Percentiles rank a stretch among this genome's conserved stretches.
Evolutionary conservation across 768 basidiomycete genomes (phyloP).

Genomic region (Lentinula aciculospora): DNA sequence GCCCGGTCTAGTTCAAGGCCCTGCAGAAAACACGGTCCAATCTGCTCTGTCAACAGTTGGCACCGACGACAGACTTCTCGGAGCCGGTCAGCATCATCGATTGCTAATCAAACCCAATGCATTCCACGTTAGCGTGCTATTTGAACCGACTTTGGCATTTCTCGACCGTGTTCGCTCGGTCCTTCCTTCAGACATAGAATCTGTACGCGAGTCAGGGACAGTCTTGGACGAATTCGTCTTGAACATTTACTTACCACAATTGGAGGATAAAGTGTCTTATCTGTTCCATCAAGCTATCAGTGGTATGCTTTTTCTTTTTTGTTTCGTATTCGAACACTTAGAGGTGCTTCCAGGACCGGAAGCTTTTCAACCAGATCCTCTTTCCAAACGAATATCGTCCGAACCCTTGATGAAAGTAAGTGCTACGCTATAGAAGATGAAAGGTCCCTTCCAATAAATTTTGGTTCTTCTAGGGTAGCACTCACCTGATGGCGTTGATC

Average conservation of each 20-base stretch:
- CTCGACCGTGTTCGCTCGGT: constrained; percentile 66
- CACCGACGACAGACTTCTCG: constrained; percentile 69
- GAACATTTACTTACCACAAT: constrained; percentile 86
- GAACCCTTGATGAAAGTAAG: constrained; percentile 78
- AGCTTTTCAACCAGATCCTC: constrained; percentile 80
- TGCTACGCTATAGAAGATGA: not conserved
- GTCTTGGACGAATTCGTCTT: constrained; percentile 91
- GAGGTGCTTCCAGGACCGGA: constrained; percentile 55
- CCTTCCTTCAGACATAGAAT: constrained; percentile 68
- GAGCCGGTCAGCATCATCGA: constrained; percentile 75
- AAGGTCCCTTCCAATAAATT: constrained; percentile 6
- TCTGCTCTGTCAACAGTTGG: constrained; percentile 54
- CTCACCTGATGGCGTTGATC: constrained; percentile 81
- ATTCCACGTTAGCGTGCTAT: constrained; percentile 92
- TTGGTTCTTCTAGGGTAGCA: constrained; percentile 64
- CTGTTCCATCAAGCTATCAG: constrained; percentile 84
- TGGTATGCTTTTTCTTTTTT: constrained; percentile 34
- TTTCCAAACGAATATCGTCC: constrained; percentile 54
- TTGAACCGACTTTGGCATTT: constrained; percentile 88
- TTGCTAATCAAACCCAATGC: constrained; percentile 86
- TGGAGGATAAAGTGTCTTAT: constrained; percentile 88
- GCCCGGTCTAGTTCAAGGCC: constrained; percentile 82
- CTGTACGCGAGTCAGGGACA: constrained; percentile 57
- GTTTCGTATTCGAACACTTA: not conserved
- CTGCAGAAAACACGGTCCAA: constrained; percentile 59